Base-by-base conservation (phyloP, 768 basidiomycete genomes). In the Daedaleopsis nitida region DNA sequence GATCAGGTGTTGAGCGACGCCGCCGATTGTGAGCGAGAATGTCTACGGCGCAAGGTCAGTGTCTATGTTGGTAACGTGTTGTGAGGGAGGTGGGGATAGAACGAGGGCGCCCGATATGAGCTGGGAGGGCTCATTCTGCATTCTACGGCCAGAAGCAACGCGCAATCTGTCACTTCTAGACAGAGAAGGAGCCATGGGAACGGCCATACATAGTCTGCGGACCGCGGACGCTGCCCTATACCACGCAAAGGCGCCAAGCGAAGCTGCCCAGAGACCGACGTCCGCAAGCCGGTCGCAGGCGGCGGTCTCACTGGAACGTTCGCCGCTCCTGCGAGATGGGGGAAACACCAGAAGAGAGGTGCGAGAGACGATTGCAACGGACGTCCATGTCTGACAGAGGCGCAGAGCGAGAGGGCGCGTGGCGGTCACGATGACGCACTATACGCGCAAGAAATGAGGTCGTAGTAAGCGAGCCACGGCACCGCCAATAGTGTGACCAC, bases 1-100 rank as follows among this genome's bases (percentile, higher is more conserved):
- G 53, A 98, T 92, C 57, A 97, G 83, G 73, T 97, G 96, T 69
- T 97, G 94, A 1, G 92, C 83, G 38, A 90, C 89, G 24, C 92
- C 92, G 57, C 81, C 82, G 60, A 95, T 93, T 21, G 87, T 87
- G 58, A 97, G 78, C 12, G 95, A 96, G 73, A 97, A 95, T 10
- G 95, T 96, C 94, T 96, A 72, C 32, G 57, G 38, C 8, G 34
- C 23, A 16, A 8, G 32, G 53, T 61, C 57, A 59, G 62, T 55
- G 43, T 50, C 53, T 38, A 24, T 23, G 11, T 5, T 11, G 35
- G 32, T 38, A 3, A 51, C 13, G 24, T 32, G 24, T 34, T 27
- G 19, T 19, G 51, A 17, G 5, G 21, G 14, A 7, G 23, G 42
- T 12, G 16, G 17, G 24, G 7, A 45, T 56, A 44, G 54, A 44